These are phyloP conservation scores for Daldinia caldariorum DNA, from an alignment of 495 filamentous ascomycete species.

Conservation along the genomic window DNA sequence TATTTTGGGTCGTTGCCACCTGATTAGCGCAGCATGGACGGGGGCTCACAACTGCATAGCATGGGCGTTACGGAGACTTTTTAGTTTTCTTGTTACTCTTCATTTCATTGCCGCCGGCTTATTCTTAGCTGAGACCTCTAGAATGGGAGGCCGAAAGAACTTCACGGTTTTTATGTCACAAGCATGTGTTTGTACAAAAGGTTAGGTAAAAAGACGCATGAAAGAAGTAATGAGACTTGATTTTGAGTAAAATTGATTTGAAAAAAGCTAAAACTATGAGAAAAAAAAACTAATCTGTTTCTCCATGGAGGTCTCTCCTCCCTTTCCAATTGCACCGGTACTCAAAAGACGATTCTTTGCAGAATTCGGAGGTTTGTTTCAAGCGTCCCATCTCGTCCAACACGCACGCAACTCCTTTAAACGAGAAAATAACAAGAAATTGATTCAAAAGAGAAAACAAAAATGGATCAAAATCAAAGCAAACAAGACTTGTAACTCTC, in stretches of 20 bases:
- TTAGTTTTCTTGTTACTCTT: conserved; percentile 4
- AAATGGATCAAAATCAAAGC: too few species aligned
- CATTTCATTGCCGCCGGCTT: neutral
- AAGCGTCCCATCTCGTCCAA: neutral
- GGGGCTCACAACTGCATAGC: conserved; percentile 38
- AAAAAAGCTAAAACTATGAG: neutral
- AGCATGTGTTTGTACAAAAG: conserved; percentile 3
- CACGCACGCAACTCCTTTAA: neutral
- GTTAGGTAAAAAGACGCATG: neutral
- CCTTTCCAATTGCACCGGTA: neutral
- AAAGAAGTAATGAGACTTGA: conserved; percentile 1
- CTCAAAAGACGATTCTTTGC: conserved; percentile 5
- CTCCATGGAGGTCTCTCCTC: neutral
- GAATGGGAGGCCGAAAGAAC: neutral
- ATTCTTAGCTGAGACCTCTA: neutral
- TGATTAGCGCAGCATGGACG: conserved; percentile 14
- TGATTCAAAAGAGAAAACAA: too few species aligned
- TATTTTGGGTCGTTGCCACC: neutral
- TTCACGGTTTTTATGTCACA: conserved; percentile 1
- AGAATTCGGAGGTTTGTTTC: conserved; percentile 6
- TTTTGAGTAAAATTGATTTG: neutral
- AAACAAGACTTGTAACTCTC: conserved; percentile 6
- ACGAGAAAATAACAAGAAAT: neutral
- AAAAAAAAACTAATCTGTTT: neutral
- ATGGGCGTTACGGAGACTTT: conserved; percentile 36